Conservation (phyloP, 2,329 filamentous ascomycete species). For the Teratosphaeria viscida region DNA sequence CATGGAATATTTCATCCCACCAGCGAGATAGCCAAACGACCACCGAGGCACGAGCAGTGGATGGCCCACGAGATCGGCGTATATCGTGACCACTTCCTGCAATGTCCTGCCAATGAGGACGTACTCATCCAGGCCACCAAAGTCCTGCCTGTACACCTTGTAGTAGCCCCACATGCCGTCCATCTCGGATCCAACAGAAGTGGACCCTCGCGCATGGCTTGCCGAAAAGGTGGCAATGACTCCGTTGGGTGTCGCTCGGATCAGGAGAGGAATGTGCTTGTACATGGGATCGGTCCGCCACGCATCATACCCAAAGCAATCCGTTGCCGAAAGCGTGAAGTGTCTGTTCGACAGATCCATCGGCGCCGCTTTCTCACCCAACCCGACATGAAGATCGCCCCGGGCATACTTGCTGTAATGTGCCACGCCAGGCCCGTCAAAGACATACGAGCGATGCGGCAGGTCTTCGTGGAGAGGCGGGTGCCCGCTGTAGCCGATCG, state of each 20-base stretch:
- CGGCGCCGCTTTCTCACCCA: conserved; percentile 62
- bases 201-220: conserved; percentile 52
- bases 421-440: conserved; percentile 51
- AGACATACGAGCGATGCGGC: conserved; percentile 53
- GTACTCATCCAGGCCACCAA: conserved; percentile 63
- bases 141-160: conserved; percentile 63
- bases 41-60: conserved; percentile 59
- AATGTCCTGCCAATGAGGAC: conserved; percentile 56
- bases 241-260: conserved; percentile 54
- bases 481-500: conserved; percentile 42
- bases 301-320: conserved; percentile 64
- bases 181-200: conserved; percentile 60
- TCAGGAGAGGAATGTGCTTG: conserved; percentile 64
- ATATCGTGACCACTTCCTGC: conserved; percentile 54
- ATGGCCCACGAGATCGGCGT: conserved; percentile 58
- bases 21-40: conserved; percentile 63
- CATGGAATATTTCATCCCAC: conserved; percentile 54
- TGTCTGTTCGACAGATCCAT: conserved; percentile 60
- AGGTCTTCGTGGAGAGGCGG: conserved; percentile 52
- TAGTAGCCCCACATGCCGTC: conserved; percentile 67
- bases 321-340: conserved; percentile 58
- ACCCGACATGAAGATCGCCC: conserved; percentile 55
- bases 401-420: conserved; percentile 56
- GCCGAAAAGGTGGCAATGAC: conserved; percentile 60
- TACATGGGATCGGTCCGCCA: conserved; percentile 63